A percentile compares a stretch with the other conserved stretches of the same genome.
These are phyloP conservation scores for Russula sp. DNA, from an alignment of 768 basidiomycete species.

Conservation along the genomic window DNA sequence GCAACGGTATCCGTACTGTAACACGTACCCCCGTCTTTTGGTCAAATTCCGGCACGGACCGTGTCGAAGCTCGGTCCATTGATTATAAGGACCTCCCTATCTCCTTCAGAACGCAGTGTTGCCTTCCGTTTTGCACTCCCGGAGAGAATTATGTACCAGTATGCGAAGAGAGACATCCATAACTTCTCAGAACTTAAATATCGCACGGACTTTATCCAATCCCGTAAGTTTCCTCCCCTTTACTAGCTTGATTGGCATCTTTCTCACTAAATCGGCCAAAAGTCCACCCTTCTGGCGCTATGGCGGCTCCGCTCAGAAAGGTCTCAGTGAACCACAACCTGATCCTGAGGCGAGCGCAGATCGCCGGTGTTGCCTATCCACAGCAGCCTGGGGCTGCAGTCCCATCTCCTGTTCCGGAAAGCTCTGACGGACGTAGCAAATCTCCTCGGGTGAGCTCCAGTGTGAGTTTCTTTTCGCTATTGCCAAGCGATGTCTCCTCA, in stretches of 20 bases:
- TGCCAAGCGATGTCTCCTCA: neutral
- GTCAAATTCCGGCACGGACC: neutral
- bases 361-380: neutral
- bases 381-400: neutral
- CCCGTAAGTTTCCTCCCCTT: neutral
- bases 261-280: neutral
- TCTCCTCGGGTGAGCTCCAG: neutral
- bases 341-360: neutral
- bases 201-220: neutral
- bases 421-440: neutral
- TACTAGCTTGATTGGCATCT: neutral
- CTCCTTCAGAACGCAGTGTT: neutral
- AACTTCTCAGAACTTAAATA: neutral
- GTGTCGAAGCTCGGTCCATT: neutral
- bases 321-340: neutral
- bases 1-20: neutral
- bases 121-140: neutral
- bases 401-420: neutral
- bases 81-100: neutral
- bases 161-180: neutral
- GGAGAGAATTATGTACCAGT: neutral
- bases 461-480: neutral
- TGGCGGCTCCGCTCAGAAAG: conserved; percentile 9
- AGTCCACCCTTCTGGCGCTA: neutral
- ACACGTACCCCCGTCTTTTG: neutral